These are phyloP conservation scores for Neurospora sp. DNA, from an alignment of 495 filamentous ascomycete genomes.

Conservation along the genomic window DNA sequence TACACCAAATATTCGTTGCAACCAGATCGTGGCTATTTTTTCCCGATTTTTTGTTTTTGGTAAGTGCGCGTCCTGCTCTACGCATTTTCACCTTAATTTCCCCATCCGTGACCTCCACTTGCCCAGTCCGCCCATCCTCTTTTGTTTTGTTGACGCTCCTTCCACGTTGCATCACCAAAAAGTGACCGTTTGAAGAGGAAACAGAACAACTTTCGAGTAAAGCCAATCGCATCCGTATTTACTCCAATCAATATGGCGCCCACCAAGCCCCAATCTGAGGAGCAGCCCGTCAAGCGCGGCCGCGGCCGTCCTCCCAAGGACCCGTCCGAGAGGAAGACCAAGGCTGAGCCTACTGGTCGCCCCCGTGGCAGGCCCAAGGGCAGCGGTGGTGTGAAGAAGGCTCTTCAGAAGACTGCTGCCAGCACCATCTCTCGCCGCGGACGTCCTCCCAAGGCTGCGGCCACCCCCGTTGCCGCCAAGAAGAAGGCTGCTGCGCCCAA, in stretches of 20 bases:
- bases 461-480: slow-evolving; percentile 1
- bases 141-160: neutral
- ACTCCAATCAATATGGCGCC: slow-evolving; percentile 10
- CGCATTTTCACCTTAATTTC: neutral
- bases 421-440: slow-evolving; percentile 21
- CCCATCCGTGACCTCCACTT: neutral
- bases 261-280: slow-evolving; percentile 7
- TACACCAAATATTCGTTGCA: neutral
- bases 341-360: slow-evolving; percentile 28
- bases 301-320: slow-evolving; percentile 36
- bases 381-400: slow-evolving; percentile 28
- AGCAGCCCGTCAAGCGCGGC: slow-evolving; percentile 28
- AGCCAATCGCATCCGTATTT: neutral
- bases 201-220: neutral
- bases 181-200: neutral
- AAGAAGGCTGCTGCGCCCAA: neutral
- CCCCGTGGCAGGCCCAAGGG: slow-evolving; percentile 38
- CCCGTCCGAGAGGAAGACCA: slow-evolving; percentile 23
- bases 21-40: neutral
- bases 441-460: slow-evolving; percentile 23
- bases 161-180: neutral
- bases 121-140: neutral
- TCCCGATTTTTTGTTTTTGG: neutral
- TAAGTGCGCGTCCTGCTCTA: neutral
- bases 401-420: slow-evolving; percentile 4